These are phyloP conservation scores for Penicillium sp. DNA, from an alignment of 2,329 filamentous ascomycete genomes.

Conservation along the genomic window DNA sequence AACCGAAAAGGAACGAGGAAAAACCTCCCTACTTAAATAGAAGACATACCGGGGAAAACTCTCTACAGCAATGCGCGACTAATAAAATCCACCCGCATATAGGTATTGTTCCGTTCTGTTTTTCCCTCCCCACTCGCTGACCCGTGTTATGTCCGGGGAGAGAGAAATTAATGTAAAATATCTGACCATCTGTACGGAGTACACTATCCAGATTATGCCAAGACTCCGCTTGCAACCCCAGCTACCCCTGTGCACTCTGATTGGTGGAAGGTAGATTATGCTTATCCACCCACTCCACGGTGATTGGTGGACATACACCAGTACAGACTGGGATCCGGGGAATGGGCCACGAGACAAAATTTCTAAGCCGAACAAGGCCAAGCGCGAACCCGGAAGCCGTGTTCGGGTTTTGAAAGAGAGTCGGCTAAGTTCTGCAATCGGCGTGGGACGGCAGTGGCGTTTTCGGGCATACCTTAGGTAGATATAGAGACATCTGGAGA, in stretches of 20 bases:
- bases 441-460: constrained; percentile 1
- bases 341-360: constrained; percentile 8
- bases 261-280: constrained; percentile 4
- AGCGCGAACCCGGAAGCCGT: constrained; percentile 9
- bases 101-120: not conserved
- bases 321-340: constrained; percentile 17
- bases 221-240: constrained; percentile 16
- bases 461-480: not conserved
- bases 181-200: not conserved
- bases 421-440: constrained; percentile 2
- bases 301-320: constrained; percentile 9
- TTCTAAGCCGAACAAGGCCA: constrained; percentile 4
- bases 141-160: constrained; percentile 3
- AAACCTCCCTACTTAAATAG: constrained; percentile 1
- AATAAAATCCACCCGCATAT: constrained; percentile 1
- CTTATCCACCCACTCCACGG: not conserved
- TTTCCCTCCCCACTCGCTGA: not conserved
- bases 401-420: constrained; percentile 6
- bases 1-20: not conserved
- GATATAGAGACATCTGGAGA: not conserved
- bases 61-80: not conserved
- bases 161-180: constrained; percentile 3
- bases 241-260: not conserved
- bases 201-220: constrained; percentile 6
- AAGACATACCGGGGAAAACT: constrained; percentile 2